Conservation (phyloP, 441 rosid genomes). For the Bruguiera hainesii region DNA sequence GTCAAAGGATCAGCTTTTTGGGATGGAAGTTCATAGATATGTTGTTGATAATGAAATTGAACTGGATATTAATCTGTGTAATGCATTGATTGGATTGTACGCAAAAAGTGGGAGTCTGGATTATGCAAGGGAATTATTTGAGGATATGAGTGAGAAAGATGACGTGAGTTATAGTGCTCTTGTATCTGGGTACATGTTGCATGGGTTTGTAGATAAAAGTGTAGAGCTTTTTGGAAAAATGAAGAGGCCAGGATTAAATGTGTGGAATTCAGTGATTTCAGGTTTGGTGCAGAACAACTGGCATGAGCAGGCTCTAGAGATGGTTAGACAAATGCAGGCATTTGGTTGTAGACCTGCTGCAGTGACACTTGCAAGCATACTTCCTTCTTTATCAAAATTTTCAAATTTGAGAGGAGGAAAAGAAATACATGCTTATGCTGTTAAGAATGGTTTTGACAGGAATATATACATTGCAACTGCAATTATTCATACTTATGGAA, state of each 20-base stretch:
- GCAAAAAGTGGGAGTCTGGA: slow-evolving; percentile 85
- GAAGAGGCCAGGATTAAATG: slow-evolving; percentile 44
- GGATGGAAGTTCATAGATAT: slow-evolving; percentile 62
- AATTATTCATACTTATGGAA: slow-evolving; percentile 64
- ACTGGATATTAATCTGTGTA: slow-evolving; percentile 53
- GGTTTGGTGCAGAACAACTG: slow-evolving; percentile 75
- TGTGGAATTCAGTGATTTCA: slow-evolving; percentile 78
- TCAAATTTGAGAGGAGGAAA: slow-evolving; percentile 69
- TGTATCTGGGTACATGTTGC: slow-evolving; percentile 68
- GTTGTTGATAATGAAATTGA: slow-evolving; percentile 41
- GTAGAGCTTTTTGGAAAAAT: slow-evolving; percentile 48
- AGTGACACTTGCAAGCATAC: slow-evolving; percentile 63
- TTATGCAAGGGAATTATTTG: slow-evolving; percentile 66
- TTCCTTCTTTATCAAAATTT: slow-evolving; percentile 51
- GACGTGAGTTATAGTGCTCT: slow-evolving; percentile 60
- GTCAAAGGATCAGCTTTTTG: slow-evolving; percentile 60
- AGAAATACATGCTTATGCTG: slow-evolving; percentile 65
- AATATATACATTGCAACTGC: slow-evolving; percentile 69
- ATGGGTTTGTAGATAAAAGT: slow-evolving; percentile 65
- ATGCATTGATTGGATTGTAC: slow-evolving; percentile 68
- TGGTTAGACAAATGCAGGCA: slow-evolving; percentile 56
- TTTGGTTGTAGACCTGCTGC: slow-evolving; percentile 54
- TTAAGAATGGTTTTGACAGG: slow-evolving; percentile 43
- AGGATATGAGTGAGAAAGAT: slow-evolving; percentile 66
- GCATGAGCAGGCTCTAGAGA: slow-evolving; percentile 40